Evolutionary conservation across 257 asterid species (phyloP).

Genomic region (Nemophila menziesii): DNA sequence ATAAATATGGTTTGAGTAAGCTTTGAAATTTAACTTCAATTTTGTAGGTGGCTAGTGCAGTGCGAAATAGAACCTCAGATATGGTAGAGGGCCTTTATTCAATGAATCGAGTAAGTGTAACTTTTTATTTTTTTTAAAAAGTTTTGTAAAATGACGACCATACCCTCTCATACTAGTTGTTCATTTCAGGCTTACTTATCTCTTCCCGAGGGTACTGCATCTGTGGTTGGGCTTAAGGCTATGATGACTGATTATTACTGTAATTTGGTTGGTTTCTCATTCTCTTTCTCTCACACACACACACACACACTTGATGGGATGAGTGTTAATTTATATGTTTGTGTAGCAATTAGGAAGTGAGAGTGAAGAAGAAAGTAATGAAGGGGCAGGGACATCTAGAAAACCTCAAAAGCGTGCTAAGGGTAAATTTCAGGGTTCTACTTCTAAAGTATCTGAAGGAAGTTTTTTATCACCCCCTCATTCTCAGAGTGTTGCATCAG

Average conservation of each 20-base stretch:
- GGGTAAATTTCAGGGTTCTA: slow-evolving; percentile 46
- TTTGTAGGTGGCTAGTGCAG: not conserved
- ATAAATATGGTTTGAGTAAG: not conserved
- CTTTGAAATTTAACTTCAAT: not conserved
- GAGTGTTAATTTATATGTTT: slow-evolving; percentile 10
- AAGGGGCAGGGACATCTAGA: slow-evolving; percentile 65
- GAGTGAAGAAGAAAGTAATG: slow-evolving; percentile 83
- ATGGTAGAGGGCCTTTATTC: slow-evolving; percentile 6
- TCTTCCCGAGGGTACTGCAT: slow-evolving; percentile 93
- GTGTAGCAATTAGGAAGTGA: slow-evolving; percentile 66
- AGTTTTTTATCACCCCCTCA: slow-evolving; percentile 31
- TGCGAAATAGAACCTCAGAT: not conserved
- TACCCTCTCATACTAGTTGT: not conserved
- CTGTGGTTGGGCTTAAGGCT: slow-evolving; percentile 80
- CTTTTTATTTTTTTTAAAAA: no score
- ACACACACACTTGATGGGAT: not conserved
- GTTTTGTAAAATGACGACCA: no score
- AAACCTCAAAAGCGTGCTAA: slow-evolving; percentile 69
- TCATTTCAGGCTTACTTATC: slow-evolving; percentile 86
- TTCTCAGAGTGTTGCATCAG: slow-evolving; percentile 36
- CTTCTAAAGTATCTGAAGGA: slow-evolving; percentile 38
- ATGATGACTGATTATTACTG: slow-evolving; percentile 97
- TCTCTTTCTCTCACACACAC: slow-evolving; percentile 3
- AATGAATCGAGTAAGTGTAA: slow-evolving; percentile 6
- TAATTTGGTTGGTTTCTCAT: slow-evolving; percentile 57